phyloP scores from a whole-genome alignment of 768 basidiomycete genomes.

The Tricholoma terreum region DNA sequence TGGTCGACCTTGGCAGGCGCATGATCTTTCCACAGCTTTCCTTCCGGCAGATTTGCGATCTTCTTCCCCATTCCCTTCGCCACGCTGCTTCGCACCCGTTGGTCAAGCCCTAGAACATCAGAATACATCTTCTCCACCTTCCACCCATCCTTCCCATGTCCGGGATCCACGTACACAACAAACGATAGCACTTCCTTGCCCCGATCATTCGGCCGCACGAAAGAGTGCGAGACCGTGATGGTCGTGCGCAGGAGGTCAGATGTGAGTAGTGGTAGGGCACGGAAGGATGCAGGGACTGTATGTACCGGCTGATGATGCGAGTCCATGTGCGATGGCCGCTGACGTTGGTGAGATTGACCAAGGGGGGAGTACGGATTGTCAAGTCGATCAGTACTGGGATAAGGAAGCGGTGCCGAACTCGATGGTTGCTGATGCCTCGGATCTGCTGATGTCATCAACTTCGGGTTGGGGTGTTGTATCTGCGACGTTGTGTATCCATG shows the following conservation, averaged over 20 bases:
- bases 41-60: slow-evolving; percentile 82
- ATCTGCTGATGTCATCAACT: slow-evolving; percentile 17
- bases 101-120: slow-evolving; percentile 87
- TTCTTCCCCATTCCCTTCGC: slow-evolving; percentile 74
- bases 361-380: slow-evolving; percentile 21
- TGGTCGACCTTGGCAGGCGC: slow-evolving; percentile 97
- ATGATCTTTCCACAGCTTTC: slow-evolving; percentile 94
- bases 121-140: slow-evolving; percentile 92
- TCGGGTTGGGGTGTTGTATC: background rate
- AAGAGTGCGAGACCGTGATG: slow-evolving; percentile 72
- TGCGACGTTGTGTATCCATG: background rate
- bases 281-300: slow-evolving; percentile 48
- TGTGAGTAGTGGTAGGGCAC: slow-evolving; percentile 67
- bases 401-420: slow-evolving; percentile 1
- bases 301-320: slow-evolving; percentile 21
- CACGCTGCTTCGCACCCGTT: slow-evolving; percentile 63
- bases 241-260: slow-evolving; percentile 71
- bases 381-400: slow-evolving; percentile 10
- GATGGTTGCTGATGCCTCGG: slow-evolving; percentile 12
- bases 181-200: slow-evolving; percentile 94
- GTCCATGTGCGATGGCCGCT: slow-evolving; percentile 17
- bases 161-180: slow-evolving; percentile 71
- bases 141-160: slow-evolving; percentile 69
- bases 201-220: slow-evolving; percentile 84
- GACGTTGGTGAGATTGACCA: slow-evolving; percentile 12